Evolutionary conservation across 768 basidiomycete species (phyloP), one percentile per base, ranked within the genome.

Genomic region (Pisolithus tinctorius): DNA sequence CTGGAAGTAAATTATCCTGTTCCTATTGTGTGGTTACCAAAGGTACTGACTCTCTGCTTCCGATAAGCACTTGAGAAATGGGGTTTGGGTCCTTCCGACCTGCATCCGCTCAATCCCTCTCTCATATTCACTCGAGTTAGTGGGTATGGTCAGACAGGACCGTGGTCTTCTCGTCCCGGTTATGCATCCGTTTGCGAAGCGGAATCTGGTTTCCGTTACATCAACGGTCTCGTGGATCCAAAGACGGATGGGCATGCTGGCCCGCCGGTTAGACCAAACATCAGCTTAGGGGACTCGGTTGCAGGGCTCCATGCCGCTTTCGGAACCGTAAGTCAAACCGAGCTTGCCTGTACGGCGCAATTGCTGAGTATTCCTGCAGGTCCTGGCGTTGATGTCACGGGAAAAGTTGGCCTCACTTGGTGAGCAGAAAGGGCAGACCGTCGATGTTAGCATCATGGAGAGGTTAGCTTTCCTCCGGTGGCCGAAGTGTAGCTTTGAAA

Each of bases 51-150:
- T 38, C 23, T 29, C 30, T 49, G 7, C 27, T 9, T 9, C 11
- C 40, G 31, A 40, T 11, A 56, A 86, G 84, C 84, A 1, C 72
- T 87, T 8, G 84, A 86, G 59, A 84, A 80, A 66, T 86, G 84
- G 83, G 71, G 71, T 1, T 69, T 86, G 34, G 82, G 82, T 5
- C 83, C 83, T 2, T 67, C 66, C 10, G 73, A 74, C 49, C 61
- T 86, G 4, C 79, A 78, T 20, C 82, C 80, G n/a, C 80, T 82
- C 54, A 94, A 95, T 58, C 87, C 91, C 0, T 84, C 82, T 48
- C 77, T 97, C 51, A 89, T 97, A 59, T 93, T 90, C 62, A 95
- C 93, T 6, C 90, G 93, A 55, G 82, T 87, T 20, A 84, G 83
- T 55, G 84, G 85, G 7, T 87, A 85, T 56, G 84, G 85, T 3